Base-by-base conservation (phyloP, 345 rosid species). In the Eutrema heterophyllum region DNA sequence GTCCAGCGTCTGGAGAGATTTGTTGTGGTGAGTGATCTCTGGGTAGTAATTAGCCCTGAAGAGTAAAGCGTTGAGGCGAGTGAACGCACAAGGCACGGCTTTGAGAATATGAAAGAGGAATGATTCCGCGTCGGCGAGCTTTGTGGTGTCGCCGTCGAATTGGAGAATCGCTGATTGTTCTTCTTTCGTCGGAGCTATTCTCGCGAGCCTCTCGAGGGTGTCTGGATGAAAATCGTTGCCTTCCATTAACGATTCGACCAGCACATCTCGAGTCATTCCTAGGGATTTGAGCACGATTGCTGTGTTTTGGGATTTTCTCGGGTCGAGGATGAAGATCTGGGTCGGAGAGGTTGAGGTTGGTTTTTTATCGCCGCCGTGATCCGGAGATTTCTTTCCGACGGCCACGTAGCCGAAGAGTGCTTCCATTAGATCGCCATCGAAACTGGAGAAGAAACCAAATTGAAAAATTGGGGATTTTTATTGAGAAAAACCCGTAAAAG, bases 351-450 rank as follows among this genome's bases (percentile, higher is more conserved):
- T 9, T 18, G 67, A 70, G 61, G 29, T 14, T 45, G 52, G 52
- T 7, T 73, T 71, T 0, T 67, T 74, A 11, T 68, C 56, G 1
- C 50, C 33, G 46, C 48, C 70, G 52, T 81, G 35, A 26, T 73
- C 67, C 0, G 86, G 77, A 12, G 93, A 73, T 71, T 77, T 88
- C 72, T 86, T 86, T 14, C 82, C 84, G 7, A 86, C 89, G 10
- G 84, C 85, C 7, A 67, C 86, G 56, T 70, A 86, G 51, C 98
- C 97, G 57, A 94, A 94, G 5, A 94, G 88, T n/a, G 95, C 95
- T 64, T 94, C 97, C 98, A 91, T 91, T 15, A 89, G 85, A 77
- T 91, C 91, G 50, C 76, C 86, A 76, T 94, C 96, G 77, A 89
- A 73, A 80, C 98, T 89, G 85, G 43, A 5, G 57, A 53, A 27